These are phyloP conservation scores for Uronychia setigera DNA, from an alignment of 73 alveolate species.

Conservation along the genomic window DNA sequence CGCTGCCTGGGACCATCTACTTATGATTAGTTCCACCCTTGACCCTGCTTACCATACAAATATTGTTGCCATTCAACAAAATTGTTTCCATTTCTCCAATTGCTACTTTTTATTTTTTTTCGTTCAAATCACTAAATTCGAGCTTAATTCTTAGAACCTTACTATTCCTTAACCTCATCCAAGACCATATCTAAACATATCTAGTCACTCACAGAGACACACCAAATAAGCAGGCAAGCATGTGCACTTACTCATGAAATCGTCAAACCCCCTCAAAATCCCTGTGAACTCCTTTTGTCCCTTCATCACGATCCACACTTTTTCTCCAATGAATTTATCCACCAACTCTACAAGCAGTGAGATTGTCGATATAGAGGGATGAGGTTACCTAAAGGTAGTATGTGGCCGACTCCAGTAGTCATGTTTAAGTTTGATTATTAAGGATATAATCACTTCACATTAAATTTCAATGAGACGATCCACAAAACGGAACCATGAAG, in stretches of 20 bases:
- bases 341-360: slow-evolving; percentile 31
- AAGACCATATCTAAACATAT: slow-evolving; percentile 65
- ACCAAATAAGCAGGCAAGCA: too few relatives aligned
- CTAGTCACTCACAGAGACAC: too few relatives aligned
- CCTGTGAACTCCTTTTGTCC: slow-evolving; percentile 68
- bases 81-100: slow-evolving; percentile 21
- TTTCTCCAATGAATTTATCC: slow-evolving; percentile 68
- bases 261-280: slow-evolving; percentile 77
- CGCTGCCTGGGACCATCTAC: slow-evolving; percentile 1
- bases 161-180: slow-evolving; percentile 70
- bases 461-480: too few relatives aligned
- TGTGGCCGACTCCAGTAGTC: slow-evolving; percentile 52
- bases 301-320: slow-evolving; percentile 70
- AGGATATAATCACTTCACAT: too few relatives aligned
- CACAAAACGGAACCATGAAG: too few relatives aligned
- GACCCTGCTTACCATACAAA: slow-evolving; percentile 34
- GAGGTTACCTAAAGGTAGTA: slow-evolving; percentile 33
- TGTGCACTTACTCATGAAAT: slow-evolving; percentile 6
- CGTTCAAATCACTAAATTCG: neutral
- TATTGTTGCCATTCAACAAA: slow-evolving; percentile 42
- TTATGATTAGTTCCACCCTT: neutral
- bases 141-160: slow-evolving; percentile 29
- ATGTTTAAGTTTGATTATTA: too few relatives aligned
- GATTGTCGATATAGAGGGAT: neutral
- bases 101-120: neutral